Evolutionary conservation across 2,329 filamentous ascomycete genomes (phyloP).

Genomic region (Talaromyces sp.): DNA sequence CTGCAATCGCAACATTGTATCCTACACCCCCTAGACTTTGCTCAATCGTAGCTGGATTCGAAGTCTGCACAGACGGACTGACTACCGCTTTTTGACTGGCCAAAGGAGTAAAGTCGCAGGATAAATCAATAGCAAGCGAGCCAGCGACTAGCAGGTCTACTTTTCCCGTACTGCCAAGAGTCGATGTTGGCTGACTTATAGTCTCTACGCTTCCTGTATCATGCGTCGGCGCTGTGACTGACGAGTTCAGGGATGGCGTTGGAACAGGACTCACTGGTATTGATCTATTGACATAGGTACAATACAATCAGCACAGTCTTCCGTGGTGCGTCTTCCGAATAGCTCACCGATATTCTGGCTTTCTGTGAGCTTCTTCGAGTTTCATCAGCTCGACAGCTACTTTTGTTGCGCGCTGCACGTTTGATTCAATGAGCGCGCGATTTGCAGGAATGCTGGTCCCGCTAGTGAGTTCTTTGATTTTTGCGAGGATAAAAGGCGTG

Average conservation of each 20-base stretch:
- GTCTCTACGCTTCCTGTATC: conserved; percentile 9
- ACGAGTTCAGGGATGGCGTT: conserved; percentile 24
- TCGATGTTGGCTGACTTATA: conserved; percentile 6
- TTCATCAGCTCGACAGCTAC: conserved; percentile 63
- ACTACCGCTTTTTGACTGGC: conserved; percentile 34
- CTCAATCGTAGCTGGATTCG: conserved; percentile 76
- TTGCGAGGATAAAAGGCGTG: conserved; percentile 77
- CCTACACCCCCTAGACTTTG: conserved; percentile 90
- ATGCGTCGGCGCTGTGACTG: conserved; percentile 25
- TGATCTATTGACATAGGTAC: conserved; percentile 35
- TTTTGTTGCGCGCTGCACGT: conserved; percentile 63
- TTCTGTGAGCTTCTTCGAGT: conserved; percentile 46
- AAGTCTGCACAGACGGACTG: conserved; percentile 63
- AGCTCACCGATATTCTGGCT: conserved; percentile 41
- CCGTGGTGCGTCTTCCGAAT: conserved; percentile 25
- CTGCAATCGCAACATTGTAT: conserved; percentile 84
- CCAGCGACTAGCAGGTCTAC: conserved; percentile 81
- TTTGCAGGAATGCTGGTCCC: conserved; percentile 73
- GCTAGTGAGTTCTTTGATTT: conserved; percentile 75
- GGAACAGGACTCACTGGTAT: conserved; percentile 33
- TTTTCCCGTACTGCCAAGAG: conserved; percentile 27
- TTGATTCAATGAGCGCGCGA: conserved; percentile 64
- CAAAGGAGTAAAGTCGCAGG: conserved; percentile 70
- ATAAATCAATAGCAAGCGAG: conserved; percentile 83
- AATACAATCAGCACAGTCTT: conserved; percentile 35